A percentile compares a stretch with the other conserved stretches of the same genome.
Conservation (phyloP, 2,329 filamentous ascomycete species). For the Tricladium varicosporioides region DNA sequence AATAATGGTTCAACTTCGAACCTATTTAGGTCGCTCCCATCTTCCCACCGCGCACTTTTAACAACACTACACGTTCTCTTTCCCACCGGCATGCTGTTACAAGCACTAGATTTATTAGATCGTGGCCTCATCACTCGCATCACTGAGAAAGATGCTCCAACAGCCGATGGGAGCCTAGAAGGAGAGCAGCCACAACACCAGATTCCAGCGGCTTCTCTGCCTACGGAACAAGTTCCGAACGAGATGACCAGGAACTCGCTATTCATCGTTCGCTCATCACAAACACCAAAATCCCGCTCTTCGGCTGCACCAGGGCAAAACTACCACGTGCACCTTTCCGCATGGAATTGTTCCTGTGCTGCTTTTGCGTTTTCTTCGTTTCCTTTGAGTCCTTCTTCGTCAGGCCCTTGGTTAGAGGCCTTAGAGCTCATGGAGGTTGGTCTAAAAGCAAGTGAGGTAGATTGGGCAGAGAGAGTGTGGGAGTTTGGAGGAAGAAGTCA, state of each 20-base stretch:
- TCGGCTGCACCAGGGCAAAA: constrained; percentile 27
- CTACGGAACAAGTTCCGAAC: background rate
- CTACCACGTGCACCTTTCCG: constrained; percentile 70
- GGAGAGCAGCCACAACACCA: background rate
- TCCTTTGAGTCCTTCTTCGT: constrained; percentile 37
- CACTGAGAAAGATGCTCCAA: constrained; percentile 22
- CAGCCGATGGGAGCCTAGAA: background rate
- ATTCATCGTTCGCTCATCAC: constrained; percentile 27
- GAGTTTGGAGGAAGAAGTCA: constrained; percentile 48
- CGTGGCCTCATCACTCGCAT: constrained; percentile 66
- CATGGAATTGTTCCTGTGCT: constrained; percentile 91
- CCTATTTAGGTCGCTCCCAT: constrained; percentile 21
- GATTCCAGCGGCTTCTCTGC: background rate
- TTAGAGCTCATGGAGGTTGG: background rate
- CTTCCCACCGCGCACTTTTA: constrained; percentile 42
- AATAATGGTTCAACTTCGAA: constrained; percentile 13
- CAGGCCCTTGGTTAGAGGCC: background rate
- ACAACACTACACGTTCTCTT: constrained; percentile 73
- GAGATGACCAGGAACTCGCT: constrained; percentile 3
- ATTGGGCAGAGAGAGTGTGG: constrained; percentile 17
- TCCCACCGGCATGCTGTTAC: constrained; percentile 69
- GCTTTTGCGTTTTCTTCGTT: constrained; percentile 77
- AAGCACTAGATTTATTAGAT: constrained; percentile 85
- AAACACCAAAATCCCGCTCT: constrained; percentile 36
- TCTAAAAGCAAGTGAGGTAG: constrained; percentile 17